These are phyloP conservation scores for Telopea speciosissima DNA, from an alignment of 177 flowering plant genomes.

Conservation along the genomic window DNA sequence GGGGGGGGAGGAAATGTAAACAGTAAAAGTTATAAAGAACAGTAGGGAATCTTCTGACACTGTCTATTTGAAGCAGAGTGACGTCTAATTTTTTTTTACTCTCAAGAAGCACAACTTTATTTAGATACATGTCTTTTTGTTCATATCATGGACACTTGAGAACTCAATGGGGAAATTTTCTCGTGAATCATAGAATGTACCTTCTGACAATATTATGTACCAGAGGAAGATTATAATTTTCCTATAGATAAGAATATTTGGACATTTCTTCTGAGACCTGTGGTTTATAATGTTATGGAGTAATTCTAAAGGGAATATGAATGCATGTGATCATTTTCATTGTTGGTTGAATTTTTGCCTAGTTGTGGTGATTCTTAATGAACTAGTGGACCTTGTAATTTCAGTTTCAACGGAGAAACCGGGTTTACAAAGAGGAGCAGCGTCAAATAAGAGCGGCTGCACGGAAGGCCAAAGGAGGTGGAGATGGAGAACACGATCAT, in stretches of 20 bases:
- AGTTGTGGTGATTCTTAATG: not conserved
- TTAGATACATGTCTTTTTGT: no score
- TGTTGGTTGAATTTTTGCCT: not conserved
- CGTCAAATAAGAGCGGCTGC: constrained; percentile 85
- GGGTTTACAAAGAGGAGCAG: constrained; percentile 92
- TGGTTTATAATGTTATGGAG: not conserved
- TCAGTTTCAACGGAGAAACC: constrained; percentile 86
- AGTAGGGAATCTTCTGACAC: no score
- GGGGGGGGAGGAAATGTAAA: no score
- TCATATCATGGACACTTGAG: no score
- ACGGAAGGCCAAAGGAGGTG: constrained; percentile 55
- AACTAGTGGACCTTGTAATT: constrained; percentile 6
- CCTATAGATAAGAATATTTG: not conserved
- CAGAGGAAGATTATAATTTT: no score
- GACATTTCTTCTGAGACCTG: not conserved
- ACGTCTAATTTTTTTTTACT: no score
- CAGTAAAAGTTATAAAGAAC: no score
- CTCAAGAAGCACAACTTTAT: no score
- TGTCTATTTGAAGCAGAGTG: no score
- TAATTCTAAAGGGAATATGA: no score
- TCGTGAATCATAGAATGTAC: not conserved
- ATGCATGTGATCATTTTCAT: not conserved
- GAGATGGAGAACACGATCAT: constrained; percentile 24
- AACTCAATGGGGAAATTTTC: no score
- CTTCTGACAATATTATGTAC: not conserved